phyloP scores from a whole-genome alignment of 345 rosid species.

The Euphorbia pulcherrima region DNA sequence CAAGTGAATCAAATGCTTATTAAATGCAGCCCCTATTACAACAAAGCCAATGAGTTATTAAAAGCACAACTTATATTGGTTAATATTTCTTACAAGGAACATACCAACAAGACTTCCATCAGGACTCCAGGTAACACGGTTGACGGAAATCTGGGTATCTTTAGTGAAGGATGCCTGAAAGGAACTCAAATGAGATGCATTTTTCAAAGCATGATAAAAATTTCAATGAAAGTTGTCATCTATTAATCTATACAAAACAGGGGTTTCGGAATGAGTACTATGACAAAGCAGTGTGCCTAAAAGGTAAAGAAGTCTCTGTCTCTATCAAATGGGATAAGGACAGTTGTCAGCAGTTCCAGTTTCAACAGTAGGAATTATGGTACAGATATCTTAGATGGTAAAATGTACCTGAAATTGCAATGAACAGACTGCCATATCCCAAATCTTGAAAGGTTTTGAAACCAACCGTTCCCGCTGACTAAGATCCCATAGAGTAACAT shows the following conservation, averaged over 20 bases:
- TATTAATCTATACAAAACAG: not conserved
- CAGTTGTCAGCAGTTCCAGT: too few relatives aligned
- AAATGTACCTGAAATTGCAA: constrained; percentile 58
- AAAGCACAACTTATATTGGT: constrained; percentile 8
- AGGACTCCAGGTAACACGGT: constrained; percentile 34
- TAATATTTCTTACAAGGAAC: constrained; percentile 18
- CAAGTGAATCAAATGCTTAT: constrained; percentile 64
- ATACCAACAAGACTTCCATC: constrained; percentile 40
- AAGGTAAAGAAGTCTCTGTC: not conserved
- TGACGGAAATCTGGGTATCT: constrained; percentile 27
- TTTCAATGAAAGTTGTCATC: not conserved
- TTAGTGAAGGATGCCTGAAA: constrained; percentile 26
- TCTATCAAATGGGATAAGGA: not conserved
- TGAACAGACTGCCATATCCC: constrained; percentile 56
- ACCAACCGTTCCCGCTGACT: constrained; percentile 53
- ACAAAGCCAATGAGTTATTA: constrained; percentile 28
- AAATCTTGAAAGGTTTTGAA: constrained; percentile 68
- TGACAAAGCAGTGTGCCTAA: constrained; percentile 5
- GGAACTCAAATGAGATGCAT: too few relatives aligned
- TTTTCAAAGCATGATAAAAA: not conserved
- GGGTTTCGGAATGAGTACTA: constrained; percentile 1
- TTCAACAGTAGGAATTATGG: not conserved
- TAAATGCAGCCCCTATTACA: constrained; percentile 67
- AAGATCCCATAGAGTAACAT: constrained; percentile 79
- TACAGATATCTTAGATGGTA: not conserved